Conservation (phyloP, 768 basidiomycete genomes). For the Ramaria sp. region DNA sequence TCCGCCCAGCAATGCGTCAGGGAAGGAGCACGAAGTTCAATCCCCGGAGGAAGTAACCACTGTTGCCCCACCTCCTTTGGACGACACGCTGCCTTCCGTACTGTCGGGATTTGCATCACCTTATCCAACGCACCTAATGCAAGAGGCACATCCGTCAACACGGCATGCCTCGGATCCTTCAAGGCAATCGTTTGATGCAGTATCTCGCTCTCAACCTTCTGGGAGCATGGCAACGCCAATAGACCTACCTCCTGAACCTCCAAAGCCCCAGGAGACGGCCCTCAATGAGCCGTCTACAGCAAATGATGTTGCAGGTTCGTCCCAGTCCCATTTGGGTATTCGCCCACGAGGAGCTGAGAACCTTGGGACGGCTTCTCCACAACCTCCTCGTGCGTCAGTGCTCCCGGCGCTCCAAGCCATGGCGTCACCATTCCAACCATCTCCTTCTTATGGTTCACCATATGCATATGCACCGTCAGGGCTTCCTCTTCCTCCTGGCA, state of each 20-base stretch:
- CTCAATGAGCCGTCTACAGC: constrained; percentile 14
- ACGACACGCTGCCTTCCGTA: not conserved
- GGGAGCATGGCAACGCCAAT: not conserved
- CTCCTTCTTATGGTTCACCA: constrained; percentile 58
- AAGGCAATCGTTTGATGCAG: not conserved
- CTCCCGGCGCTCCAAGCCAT: constrained; percentile 33
- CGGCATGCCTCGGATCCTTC: not conserved
- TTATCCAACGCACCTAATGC: not conserved
- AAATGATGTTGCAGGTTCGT: not conserved
- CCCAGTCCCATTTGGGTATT: not conserved
- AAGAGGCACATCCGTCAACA: not conserved
- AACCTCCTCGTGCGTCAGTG: not conserved
- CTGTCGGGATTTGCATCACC: not conserved
- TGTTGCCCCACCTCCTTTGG: not conserved
- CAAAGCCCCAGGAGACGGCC: constrained; percentile 15
- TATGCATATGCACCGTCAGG: constrained; percentile 43
- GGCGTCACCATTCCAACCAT: constrained; percentile 27
- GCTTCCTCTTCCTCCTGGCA: constrained; percentile 48
- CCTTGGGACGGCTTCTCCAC: not conserved
- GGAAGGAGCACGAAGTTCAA: not conserved
- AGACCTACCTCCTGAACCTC: not conserved
- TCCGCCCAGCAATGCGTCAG: not conserved
- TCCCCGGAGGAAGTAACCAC: constrained; percentile 3
- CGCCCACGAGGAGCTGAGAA: not conserved
- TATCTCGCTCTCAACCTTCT: not conserved